Evolutionary conservation across 2,329 filamentous ascomycete genomes (phyloP).

Genomic region (Xylaria sp.): DNA sequence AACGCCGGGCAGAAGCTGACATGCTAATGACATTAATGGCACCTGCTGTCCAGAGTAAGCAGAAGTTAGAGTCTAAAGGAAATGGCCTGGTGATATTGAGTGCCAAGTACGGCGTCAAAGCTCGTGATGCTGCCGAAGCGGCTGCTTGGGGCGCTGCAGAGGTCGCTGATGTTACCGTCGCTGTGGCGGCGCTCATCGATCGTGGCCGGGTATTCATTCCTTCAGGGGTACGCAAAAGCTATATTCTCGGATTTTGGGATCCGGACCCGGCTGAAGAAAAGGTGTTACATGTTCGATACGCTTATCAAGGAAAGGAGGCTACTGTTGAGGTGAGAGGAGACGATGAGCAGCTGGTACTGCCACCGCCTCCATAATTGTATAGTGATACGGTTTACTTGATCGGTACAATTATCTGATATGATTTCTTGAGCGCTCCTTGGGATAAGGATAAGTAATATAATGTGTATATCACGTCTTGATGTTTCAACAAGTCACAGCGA

Average conservation of each 20-base stretch:
- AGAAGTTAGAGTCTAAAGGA: slow-evolving; percentile 45
- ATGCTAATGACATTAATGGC: background rate
- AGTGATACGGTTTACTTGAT: no score
- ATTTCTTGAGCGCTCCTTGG: no score
- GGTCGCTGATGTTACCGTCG: slow-evolving; percentile 62
- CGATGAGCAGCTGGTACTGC: slow-evolving; percentile 23
- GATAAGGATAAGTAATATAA: no score
- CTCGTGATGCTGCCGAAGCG: slow-evolving; percentile 41
- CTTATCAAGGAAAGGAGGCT: slow-evolving; percentile 52
- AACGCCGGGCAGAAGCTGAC: slow-evolving; percentile 2
- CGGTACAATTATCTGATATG: background rate
- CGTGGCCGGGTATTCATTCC: slow-evolving; percentile 47
- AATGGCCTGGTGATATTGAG: slow-evolving; percentile 61
- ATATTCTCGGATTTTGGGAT: slow-evolving; percentile 63
- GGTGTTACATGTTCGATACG: slow-evolving; percentile 59
- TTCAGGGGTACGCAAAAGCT: slow-evolving; percentile 51
- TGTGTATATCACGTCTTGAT: no score
- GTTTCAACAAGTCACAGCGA: no score
- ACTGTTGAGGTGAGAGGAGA: slow-evolving; percentile 51
- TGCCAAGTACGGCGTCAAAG: slow-evolving; percentile 59
- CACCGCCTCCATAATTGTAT: background rate
- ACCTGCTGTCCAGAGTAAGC: background rate
- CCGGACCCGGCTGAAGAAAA: slow-evolving; percentile 58
- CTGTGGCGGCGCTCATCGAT: slow-evolving; percentile 57
- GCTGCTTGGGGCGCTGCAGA: slow-evolving; percentile 52